Percentiles rank a stretch among this genome's conserved stretches.
Conservation (phyloP, 2,329 filamentous ascomycete species). For the Xylaria digitata region DNA sequence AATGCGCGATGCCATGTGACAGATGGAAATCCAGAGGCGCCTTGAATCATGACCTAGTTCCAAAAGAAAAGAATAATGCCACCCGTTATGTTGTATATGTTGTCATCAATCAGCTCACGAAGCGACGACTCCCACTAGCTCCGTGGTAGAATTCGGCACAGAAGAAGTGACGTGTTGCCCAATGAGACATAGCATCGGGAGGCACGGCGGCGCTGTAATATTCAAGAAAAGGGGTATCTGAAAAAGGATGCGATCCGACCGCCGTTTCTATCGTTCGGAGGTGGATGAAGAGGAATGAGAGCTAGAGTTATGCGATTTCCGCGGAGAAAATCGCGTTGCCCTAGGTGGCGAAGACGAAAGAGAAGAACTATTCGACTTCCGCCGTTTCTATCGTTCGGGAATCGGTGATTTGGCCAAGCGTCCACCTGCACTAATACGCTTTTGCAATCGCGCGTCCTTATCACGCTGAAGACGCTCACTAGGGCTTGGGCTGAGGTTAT, state of each 20-base stretch:
- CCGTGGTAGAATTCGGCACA: slow-evolving; percentile 38
- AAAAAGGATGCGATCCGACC: slow-evolving; percentile 48
- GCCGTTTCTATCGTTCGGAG: slow-evolving; percentile 52
- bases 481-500: slow-evolving; percentile 51
- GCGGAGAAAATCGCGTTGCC: slow-evolving; percentile 40
- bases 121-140: slow-evolving; percentile 28
- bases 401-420: slow-evolving; percentile 74
- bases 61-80: slow-evolving; percentile 28
- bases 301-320: slow-evolving; percentile 41
- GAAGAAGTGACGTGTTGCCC: slow-evolving; percentile 35
- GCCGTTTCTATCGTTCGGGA: slow-evolving; percentile 60
- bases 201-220: slow-evolving; percentile 45
- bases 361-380: slow-evolving; percentile 47
- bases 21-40: slow-evolving; percentile 35
- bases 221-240: slow-evolving; percentile 47
- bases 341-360: slow-evolving; percentile 39
- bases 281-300: slow-evolving; percentile 46
- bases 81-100: slow-evolving; percentile 26
- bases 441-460: slow-evolving; percentile 75
- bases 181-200: slow-evolving; percentile 42
- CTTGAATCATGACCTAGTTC: slow-evolving; percentile 26
- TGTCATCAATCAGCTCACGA: slow-evolving; percentile 31
- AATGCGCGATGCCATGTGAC: slow-evolving; percentile 31
- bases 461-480: slow-evolving; percentile 68
- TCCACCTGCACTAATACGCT: slow-evolving; percentile 81